A percentile compares a stretch with the other conserved stretches of the same genome.
Conservation (phyloP, 2,329 filamentous ascomycete genomes). For the Ophiostoma novo-ulmi region DNA sequence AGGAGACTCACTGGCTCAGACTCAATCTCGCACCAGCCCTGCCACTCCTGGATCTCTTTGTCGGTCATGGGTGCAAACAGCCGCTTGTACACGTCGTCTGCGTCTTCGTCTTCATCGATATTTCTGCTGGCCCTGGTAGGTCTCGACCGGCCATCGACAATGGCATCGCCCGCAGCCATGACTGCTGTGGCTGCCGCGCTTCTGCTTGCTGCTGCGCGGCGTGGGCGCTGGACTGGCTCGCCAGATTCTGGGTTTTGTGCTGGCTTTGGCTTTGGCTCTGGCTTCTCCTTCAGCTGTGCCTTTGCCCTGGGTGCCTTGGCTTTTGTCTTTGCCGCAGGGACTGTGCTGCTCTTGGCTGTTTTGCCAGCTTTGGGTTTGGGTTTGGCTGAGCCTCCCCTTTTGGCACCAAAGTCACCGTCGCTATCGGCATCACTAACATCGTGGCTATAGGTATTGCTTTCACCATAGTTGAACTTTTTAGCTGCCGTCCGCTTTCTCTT, state of each 20-base stretch:
- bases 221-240: conserved; percentile 2
- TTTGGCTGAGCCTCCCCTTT: not conserved
- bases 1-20: conserved; percentile 65
- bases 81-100: conserved; percentile 28
- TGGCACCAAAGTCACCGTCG: not conserved
- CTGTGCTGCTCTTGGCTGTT: not conserved
- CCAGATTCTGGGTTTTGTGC: not conserved
- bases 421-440: not conserved
- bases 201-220: conserved; percentile 17
- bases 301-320: not conserved
- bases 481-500: conserved; percentile 1
- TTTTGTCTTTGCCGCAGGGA: not conserved
- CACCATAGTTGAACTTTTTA: not conserved
- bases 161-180: conserved; percentile 16
- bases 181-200: conserved; percentile 19
- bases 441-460: not conserved
- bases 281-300: not conserved
- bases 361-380: not conserved
- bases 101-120: not conserved
- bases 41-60: conserved; percentile 57
- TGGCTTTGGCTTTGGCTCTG: not conserved
- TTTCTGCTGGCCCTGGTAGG: not conserved
- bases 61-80: conserved; percentile 44
- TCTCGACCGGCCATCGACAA: conserved; percentile 16
- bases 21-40: conserved; percentile 78